phyloP scores from a whole-genome alignment of 2,329 filamentous ascomycete genomes.

The Monosporascus sp. region DNA sequence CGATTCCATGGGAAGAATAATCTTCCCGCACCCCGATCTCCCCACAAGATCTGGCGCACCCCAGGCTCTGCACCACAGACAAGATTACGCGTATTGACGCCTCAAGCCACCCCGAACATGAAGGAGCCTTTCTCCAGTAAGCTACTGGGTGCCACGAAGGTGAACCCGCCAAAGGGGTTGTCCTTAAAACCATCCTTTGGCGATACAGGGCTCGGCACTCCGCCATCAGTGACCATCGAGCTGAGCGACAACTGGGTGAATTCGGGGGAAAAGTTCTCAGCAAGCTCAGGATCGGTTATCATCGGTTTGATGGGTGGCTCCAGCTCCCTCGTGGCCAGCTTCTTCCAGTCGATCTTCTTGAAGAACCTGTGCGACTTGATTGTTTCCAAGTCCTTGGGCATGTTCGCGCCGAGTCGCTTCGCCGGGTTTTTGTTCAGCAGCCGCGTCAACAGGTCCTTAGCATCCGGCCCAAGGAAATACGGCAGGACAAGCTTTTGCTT shows the following conservation, averaged over 20 bases:
- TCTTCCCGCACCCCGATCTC: not conserved
- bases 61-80: not conserved
- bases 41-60: not conserved
- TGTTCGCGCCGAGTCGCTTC: slow-evolving; percentile 82
- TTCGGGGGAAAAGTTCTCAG: slow-evolving; percentile 92
- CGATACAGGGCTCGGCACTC: slow-evolving; percentile 34
- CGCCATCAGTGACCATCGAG: slow-evolving; percentile 52
- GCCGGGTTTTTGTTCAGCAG: slow-evolving; percentile 86
- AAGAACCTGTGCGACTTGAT: slow-evolving; percentile 97
- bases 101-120: slow-evolving; percentile 15
- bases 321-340: slow-evolving; percentile 73
- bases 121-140: slow-evolving; percentile 47
- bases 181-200: slow-evolving; percentile 39
- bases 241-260: slow-evolving; percentile 84
- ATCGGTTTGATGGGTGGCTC: slow-evolving; percentile 87
- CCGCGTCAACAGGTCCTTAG: slow-evolving; percentile 87
- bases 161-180: slow-evolving; percentile 59
- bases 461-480: slow-evolving; percentile 85
- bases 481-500: slow-evolving; percentile 86
- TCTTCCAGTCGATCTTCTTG: slow-evolving; percentile 91
- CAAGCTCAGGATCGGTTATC: slow-evolving; percentile 90
- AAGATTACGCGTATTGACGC: not conserved
- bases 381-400: slow-evolving; percentile 78
- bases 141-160: slow-evolving; percentile 56
- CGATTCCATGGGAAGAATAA: not conserved